A percentile compares a stretch with the other conserved stretches of the same genome.
Evolutionary conservation across 257 asterid species (phyloP).

Genomic region (Cruciata laevipes): DNA sequence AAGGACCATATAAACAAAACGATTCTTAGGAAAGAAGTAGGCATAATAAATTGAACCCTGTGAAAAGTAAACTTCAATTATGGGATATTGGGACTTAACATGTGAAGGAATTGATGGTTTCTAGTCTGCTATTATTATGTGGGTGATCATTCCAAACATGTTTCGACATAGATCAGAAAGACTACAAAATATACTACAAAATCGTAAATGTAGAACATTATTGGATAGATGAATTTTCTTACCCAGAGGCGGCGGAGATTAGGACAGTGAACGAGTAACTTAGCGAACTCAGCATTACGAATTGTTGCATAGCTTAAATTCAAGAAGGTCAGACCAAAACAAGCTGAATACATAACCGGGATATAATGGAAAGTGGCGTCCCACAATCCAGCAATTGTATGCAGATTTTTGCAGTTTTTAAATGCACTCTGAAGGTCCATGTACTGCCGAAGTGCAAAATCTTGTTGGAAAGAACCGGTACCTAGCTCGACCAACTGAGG

Average conservation of each 20-base stretch:
- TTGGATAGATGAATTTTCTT: slow-evolving; percentile 20
- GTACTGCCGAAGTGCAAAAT: slow-evolving; percentile 43
- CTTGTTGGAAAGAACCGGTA: slow-evolving; percentile 64
- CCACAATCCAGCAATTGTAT: slow-evolving; percentile 66
- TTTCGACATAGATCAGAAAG: not conserved
- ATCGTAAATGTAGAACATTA: slow-evolving; percentile 6
- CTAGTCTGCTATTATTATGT: not conserved
- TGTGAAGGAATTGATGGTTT: not conserved
- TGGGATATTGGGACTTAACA: not conserved
- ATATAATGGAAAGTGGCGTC: slow-evolving; percentile 40
- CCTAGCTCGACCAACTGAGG: slow-evolving; percentile 66
- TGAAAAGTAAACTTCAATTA: not conserved
- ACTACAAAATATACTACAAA: not conserved
- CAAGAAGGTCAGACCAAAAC: slow-evolving; percentile 60
- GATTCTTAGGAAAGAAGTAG: not conserved
- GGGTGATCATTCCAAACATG: not conserved
- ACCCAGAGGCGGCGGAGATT: slow-evolving; percentile 83
- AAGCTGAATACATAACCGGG: slow-evolving; percentile 66
- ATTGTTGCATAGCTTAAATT: slow-evolving; percentile 52
- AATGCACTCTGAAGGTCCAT: slow-evolving; percentile 47
- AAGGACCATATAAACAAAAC: not conserved
- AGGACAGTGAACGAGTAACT: slow-evolving; percentile 61
- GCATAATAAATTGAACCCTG: not conserved
- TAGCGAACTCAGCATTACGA: slow-evolving; percentile 50
- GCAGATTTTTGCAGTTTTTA: slow-evolving; percentile 44